Base-by-base conservation (phyloP, 75 land plant species). In the Larix kaempferi region DNA sequence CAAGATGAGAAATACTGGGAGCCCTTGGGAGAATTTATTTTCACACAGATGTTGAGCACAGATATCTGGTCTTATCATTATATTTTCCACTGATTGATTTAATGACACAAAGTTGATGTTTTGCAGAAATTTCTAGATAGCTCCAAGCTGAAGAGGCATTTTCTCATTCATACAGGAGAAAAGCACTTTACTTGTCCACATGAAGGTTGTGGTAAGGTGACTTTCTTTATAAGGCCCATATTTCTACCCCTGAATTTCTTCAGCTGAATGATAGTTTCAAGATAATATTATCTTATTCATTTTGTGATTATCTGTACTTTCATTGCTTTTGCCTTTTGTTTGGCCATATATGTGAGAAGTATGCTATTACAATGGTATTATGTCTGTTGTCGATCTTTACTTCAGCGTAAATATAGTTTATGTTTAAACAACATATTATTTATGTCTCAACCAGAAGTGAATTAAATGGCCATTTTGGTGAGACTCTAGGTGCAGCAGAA, bases 161-260 rank as follows among this genome's bases (percentile, higher is more conserved):
- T 85, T 71, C 91, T 96, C 21, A 92, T 91, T 78, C 99, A 96
- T 82, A 96, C 99, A 19, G 99, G 99, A 76, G 98, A 92, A 57
- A 96, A 89, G 74, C 84, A 87, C 64, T 96, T 85, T 78, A 71
- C 86, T 0, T 96, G 99, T 77, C 93, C 94, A 61, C 84, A 88
- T 84, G 98, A 96, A 91, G 99, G 99, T 54, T 94, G 99, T 91
- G 93, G 95, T n/a, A 96, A 96, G 95, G 99, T 96, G 78, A 81
- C 83, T 15, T 14, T 56, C 73, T 69, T 37, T 41, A 7, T 52
- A 8, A 55, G 57, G 33, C 75, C 75, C 57, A 25, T 56, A 54
- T 74, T 26, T 17, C n/a, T 74, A 69, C 22, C 16, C 52, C 25
- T n/a, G 23, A n/a, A 69, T 21, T 29, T 41, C 13, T n/a, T n/a